Percentiles rank a stretch among this genome's conserved stretches.
phyloP scores from a whole-genome alignment of 2,329 filamentous ascomycete genomes.

The Fusarium chuoi region DNA sequence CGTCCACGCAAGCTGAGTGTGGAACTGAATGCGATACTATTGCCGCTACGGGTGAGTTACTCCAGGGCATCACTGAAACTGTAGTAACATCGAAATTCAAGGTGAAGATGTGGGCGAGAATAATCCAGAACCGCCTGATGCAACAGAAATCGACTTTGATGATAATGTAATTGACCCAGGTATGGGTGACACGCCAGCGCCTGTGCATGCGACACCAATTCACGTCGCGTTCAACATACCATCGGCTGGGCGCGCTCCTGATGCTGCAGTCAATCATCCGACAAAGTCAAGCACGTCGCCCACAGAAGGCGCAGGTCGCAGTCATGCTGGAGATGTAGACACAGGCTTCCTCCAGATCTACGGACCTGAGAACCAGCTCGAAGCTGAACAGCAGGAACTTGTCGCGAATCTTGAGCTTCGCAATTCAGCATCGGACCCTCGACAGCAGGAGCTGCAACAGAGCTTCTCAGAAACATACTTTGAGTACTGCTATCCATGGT shows the following conservation, averaged over 20 bases:
- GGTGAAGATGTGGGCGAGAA: not conserved
- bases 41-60: not conserved
- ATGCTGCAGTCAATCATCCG: not conserved
- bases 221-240: slow-evolving; percentile 1
- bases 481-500: slow-evolving; percentile 56
- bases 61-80: not conserved
- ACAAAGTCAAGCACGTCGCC: slow-evolving; percentile 34
- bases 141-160: not conserved
- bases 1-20: not conserved
- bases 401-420: slow-evolving; percentile 42
- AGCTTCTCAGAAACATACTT: slow-evolving; percentile 56
- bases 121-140: not conserved
- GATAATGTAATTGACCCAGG: not conserved
- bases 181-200: slow-evolving; percentile 4
- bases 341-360: slow-evolving; percentile 51
- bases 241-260: not conserved
- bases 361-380: slow-evolving; percentile 47
- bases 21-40: not conserved
- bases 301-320: slow-evolving; percentile 33
- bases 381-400: slow-evolving; percentile 46
- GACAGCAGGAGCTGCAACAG: slow-evolving; percentile 47
- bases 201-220: not conserved
- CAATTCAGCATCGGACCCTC: slow-evolving; percentile 25
- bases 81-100: not conserved
- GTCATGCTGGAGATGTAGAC: slow-evolving; percentile 48